Percentiles rank a stretch among this genome's conserved stretches.
These are phyloP conservation scores for Metroxylon sagu DNA, from an alignment of 176 grass and related monocot species.

Conservation along the genomic window DNA sequence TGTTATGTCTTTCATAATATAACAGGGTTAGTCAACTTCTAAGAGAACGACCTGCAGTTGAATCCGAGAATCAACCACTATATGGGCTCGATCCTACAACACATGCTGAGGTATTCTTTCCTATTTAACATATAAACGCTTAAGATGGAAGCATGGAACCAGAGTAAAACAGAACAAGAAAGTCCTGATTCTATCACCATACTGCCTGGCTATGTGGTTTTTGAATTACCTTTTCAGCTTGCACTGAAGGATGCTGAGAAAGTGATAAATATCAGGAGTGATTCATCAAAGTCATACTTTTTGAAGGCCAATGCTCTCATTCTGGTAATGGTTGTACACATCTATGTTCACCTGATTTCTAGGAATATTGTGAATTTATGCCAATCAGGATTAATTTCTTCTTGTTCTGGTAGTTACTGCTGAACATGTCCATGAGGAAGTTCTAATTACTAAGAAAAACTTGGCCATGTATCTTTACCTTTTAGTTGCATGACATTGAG, in stretches of 20 bases:
- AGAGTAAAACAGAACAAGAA: too few species aligned
- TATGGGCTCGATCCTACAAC: conserved; percentile 97
- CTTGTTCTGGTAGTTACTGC: too few species aligned
- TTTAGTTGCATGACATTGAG: too few species aligned
- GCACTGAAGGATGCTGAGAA: conserved; percentile 91
- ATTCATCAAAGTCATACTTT: conserved; percentile 65
- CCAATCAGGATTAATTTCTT: too few species aligned
- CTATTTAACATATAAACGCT: not conserved
- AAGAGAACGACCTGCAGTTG: conserved; percentile 72
- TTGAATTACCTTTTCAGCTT: conserved; percentile 47
- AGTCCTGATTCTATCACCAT: too few species aligned
- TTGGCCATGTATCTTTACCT: not conserved
- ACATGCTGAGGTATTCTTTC: conserved; percentile 65
- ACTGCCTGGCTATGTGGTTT: conserved; percentile 4
- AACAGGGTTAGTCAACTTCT: conserved; percentile 64
- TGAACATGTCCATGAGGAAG: not conserved
- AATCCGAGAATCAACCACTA: conserved; percentile 76
- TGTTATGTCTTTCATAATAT: conserved; percentile 18
- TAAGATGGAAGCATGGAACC: not conserved
- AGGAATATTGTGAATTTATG: too few species aligned
- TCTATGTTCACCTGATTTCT: too few species aligned
- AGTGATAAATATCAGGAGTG: conserved; percentile 38
- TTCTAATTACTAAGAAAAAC: not conserved
- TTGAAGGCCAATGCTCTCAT: conserved; percentile 81
- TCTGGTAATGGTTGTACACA: conserved; percentile 43